Conservation (phyloP, 2,329 filamentous ascomycete species). For the Pestalotiopsis sp. region DNA sequence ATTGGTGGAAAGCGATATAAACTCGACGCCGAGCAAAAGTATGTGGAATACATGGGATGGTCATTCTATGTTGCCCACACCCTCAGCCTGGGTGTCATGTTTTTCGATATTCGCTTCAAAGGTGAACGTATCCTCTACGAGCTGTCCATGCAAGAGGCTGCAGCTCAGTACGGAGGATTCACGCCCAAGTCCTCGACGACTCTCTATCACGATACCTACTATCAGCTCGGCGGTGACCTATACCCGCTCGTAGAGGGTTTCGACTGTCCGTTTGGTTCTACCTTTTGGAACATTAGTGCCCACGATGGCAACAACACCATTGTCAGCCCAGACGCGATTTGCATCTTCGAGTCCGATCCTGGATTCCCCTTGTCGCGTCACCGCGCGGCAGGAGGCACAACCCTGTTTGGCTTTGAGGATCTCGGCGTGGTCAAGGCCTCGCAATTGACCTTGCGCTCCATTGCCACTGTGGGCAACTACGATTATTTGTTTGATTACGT, state of each 20-base stretch:
- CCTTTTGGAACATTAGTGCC: slow-evolving; percentile 36
- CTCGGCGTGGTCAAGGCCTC: slow-evolving; percentile 10
- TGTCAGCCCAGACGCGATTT: slow-evolving; percentile 35
- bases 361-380: slow-evolving; percentile 40
- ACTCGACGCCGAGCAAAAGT: slow-evolving; percentile 46
- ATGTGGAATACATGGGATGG: slow-evolving; percentile 56
- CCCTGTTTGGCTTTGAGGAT: slow-evolving; percentile 24
- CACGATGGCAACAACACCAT: slow-evolving; percentile 32
- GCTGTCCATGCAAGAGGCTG: slow-evolving; percentile 53
- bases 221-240: slow-evolving; percentile 36
- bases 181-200: slow-evolving; percentile 46
- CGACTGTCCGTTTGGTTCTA: slow-evolving; percentile 42
- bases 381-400: slow-evolving; percentile 5
- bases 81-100: slow-evolving; percentile 44
- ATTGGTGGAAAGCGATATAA: slow-evolving; percentile 42
- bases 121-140: slow-evolving; percentile 55
- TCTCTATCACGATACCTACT: slow-evolving; percentile 44
- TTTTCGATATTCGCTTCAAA: slow-evolving; percentile 54
- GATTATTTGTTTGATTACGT: slow-evolving; percentile 40
- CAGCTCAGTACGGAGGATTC: slow-evolving; percentile 53
- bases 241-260: slow-evolving; percentile 43
- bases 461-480: slow-evolving; percentile 46
- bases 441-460: slow-evolving; percentile 35
- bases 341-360: slow-evolving; percentile 41
- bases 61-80: slow-evolving; percentile 51